Conservation (phyloP, 371 early-diverging fungal genomes). For the Dentiscutata heterogama region DNA sequence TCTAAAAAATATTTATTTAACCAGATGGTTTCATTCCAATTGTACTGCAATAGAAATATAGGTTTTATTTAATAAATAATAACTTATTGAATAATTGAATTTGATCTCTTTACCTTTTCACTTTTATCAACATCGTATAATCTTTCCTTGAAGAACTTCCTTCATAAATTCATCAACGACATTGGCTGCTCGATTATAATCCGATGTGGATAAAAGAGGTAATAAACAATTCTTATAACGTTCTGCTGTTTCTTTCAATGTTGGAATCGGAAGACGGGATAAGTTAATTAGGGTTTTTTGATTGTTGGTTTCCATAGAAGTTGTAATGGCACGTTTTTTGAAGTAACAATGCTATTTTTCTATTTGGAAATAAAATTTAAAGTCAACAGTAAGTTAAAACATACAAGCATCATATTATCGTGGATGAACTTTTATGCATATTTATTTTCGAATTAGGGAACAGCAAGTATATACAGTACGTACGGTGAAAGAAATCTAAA, state of each 20-base stretch:
- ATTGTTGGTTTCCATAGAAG: not conserved
- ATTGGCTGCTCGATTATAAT: slow-evolving; percentile 61
- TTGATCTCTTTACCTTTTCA: not conserved
- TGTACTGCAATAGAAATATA: slow-evolving; percentile 52
- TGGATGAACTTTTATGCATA: no score
- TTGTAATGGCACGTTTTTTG: no score
- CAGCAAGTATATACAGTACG: no score
- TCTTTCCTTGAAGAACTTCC: slow-evolving; percentile 76
- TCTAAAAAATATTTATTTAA: slow-evolving; percentile 90
- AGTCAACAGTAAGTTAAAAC: no score
- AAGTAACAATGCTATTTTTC: no score
- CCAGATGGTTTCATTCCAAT: slow-evolving; percentile 93
- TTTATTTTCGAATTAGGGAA: no score
- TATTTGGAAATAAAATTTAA: no score
- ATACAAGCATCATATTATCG: no score
- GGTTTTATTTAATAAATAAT: not conserved
- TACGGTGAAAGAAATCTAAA: no score
- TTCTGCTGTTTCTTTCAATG: slow-evolving; percentile 73
- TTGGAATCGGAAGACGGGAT: slow-evolving; percentile 87
- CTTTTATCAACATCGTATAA: slow-evolving; percentile 68
- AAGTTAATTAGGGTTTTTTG: slow-evolving; percentile 67
- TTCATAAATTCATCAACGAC: slow-evolving; percentile 74
- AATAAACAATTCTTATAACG: slow-evolving; percentile 76
- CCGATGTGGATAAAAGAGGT: slow-evolving; percentile 67
- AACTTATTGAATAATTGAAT: not conserved